These are phyloP conservation scores for Coemansia sp. DNA, from an alignment of 192 early-diverging fungal genomes.

Conservation along the genomic window DNA sequence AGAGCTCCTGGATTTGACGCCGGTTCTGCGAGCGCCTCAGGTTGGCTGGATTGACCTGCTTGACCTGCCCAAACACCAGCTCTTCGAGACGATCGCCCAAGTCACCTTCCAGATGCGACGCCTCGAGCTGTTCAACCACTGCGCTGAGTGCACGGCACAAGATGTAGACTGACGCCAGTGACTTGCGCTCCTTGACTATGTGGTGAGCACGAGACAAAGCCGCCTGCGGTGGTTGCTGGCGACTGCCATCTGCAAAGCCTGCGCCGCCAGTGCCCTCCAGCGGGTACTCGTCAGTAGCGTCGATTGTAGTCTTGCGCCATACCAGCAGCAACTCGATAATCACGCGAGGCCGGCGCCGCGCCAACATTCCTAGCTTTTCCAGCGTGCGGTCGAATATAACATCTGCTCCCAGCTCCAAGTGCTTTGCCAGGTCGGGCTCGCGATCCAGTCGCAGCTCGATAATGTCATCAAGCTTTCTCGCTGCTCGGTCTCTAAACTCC, in stretches of 20 bases:
- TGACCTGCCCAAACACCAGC: conserved; percentile 89
- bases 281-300: conserved; percentile 38
- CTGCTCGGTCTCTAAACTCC: conserved; percentile 46
- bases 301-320: conserved; percentile 75
- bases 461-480: conserved; percentile 42
- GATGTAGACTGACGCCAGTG: conserved; percentile 80
- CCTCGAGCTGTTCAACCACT: conserved; percentile 76
- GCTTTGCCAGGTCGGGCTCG: conserved; percentile 63
- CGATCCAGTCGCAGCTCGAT: conserved; percentile 57
- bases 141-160: conserved; percentile 86
- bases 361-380: conserved; percentile 75
- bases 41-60: conserved; percentile 78
- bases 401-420: conserved; percentile 71
- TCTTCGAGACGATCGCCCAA: conserved; percentile 90
- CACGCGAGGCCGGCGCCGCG: conserved; percentile 81
- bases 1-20: conserved; percentile 86
- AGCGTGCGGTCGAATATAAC: conserved; percentile 80
- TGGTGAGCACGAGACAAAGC: conserved; percentile 46
- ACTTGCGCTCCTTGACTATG: conserved; percentile 46
- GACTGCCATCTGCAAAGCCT: neutral
- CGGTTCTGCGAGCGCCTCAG: conserved; percentile 75
- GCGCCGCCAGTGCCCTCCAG: conserved; percentile 29
- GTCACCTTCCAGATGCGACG: conserved; percentile 75
- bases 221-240: conserved; percentile 12
- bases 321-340: conserved; percentile 80